Percentiles rank a stretch among this genome's conserved stretches.
Evolutionary conservation across 768 basidiomycete genomes (phyloP).

Genomic region (Cubamyces lactineus): DNA sequence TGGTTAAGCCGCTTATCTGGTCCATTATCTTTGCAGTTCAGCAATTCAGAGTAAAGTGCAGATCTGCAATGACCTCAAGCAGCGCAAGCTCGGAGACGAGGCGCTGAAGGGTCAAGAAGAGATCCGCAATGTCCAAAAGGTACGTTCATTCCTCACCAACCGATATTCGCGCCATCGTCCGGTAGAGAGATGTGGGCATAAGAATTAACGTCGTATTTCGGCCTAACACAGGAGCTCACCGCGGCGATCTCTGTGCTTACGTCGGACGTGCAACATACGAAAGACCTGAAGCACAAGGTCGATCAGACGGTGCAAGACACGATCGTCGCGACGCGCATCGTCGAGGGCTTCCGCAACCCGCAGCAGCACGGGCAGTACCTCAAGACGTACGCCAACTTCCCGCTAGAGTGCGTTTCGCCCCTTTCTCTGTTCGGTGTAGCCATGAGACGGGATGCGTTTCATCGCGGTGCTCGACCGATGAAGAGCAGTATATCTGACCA

Average conservation of each 20-base stretch:
- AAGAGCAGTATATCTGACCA: slow-evolving; percentile 1
- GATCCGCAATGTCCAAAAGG: slow-evolving; percentile 70
- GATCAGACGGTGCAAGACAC: slow-evolving; percentile 82
- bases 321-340: slow-evolving; percentile 72
- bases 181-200: too few relatives aligned
- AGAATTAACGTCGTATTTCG: too few relatives aligned
- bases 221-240: slow-evolving; percentile 57
- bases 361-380: slow-evolving; percentile 71
- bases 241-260: slow-evolving; percentile 64
- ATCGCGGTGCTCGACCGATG: background rate
- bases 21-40: slow-evolving; percentile 17
- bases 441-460: background rate
- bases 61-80: slow-evolving; percentile 78
- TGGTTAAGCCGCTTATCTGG: background rate
- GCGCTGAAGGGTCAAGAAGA: slow-evolving; percentile 72
- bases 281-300: slow-evolving; percentile 73
- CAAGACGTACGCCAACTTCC: slow-evolving; percentile 81
- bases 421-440: background rate
- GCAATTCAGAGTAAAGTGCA: slow-evolving; percentile 64
- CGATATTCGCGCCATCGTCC: background rate
- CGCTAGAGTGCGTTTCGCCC: slow-evolving; percentile 63
- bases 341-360: slow-evolving; percentile 79
- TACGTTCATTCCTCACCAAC: slow-evolving; percentile 29
- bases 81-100: slow-evolving; percentile 76
- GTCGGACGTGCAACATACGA: slow-evolving; percentile 65